A percentile compares a stretch with the other conserved stretches of the same genome.
These are phyloP conservation scores for Cordyceps javanica DNA, from an alignment of 2,329 filamentous ascomycete species.

Conservation along the genomic window DNA sequence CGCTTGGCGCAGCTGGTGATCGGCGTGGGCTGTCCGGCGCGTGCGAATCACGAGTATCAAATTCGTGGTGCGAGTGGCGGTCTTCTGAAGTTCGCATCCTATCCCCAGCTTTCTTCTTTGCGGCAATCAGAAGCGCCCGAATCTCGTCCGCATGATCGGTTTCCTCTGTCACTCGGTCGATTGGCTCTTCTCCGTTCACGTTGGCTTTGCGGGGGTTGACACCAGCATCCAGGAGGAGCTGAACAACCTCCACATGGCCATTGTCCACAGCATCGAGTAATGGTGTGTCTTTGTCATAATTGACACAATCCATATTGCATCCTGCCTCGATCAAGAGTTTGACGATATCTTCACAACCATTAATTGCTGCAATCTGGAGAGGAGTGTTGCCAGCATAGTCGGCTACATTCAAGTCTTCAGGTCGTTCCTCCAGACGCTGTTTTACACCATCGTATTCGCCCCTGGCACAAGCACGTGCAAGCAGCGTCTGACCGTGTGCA, in stretches of 20 bases:
- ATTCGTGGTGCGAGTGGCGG: constrained; percentile 41
- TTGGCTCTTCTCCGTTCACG: constrained; percentile 83
- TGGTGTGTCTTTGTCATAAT: constrained; percentile 84
- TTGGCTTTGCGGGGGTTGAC: constrained; percentile 91
- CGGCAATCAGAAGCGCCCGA: constrained; percentile 57
- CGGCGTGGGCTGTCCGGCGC: constrained; percentile 53
- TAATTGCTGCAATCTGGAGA: constrained; percentile 83
- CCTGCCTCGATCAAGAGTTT: constrained; percentile 78
- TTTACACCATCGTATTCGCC: constrained; percentile 77
- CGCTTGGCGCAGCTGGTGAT: constrained; percentile 44
- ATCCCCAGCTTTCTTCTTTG: constrained; percentile 49
- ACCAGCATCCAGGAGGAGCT: constrained; percentile 73
- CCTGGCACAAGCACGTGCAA: constrained; percentile 84
- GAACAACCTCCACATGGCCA: constrained; percentile 82
- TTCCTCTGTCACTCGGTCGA: constrained; percentile 73
- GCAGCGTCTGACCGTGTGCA: constrained; percentile 81
- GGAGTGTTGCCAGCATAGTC: constrained; percentile 97
- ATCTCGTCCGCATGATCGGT: constrained; percentile 77
- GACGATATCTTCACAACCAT: constrained; percentile 82
- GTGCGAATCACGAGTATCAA: constrained; percentile 42
- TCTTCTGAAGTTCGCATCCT: constrained; percentile 53
- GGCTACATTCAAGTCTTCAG: constrained; percentile 79
- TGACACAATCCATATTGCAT: constrained; percentile 73
- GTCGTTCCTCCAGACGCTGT: constrained; percentile 67
- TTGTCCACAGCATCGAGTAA: constrained; percentile 96